Conservation (phyloP, 1,139 yeast genomes). For the Kodamaea arcana region DNA sequence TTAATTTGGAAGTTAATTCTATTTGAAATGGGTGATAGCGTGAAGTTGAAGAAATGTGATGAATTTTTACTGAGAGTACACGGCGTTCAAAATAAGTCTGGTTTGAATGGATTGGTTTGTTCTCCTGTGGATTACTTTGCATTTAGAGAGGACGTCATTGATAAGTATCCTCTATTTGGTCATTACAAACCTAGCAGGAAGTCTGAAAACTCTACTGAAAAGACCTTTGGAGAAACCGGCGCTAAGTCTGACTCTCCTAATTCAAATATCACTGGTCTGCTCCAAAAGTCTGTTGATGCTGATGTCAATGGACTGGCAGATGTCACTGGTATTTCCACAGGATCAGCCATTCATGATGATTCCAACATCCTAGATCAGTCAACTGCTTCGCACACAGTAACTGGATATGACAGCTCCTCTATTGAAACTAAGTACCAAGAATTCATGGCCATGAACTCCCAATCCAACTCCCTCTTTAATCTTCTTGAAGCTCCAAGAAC, state of each 20-base stretch:
- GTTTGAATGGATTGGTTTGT: slow-evolving; percentile 37
- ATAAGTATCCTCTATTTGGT: slow-evolving; percentile 69
- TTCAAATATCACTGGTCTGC: not conserved
- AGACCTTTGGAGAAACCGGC: too few species aligned
- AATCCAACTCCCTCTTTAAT: slow-evolving; percentile 53
- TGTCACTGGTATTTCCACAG: not conserved
- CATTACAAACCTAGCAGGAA: too few species aligned
- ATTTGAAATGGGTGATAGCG: slow-evolving; percentile 61
- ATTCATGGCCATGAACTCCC: slow-evolving; percentile 40
- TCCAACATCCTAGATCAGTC: not conserved
- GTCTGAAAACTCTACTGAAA: slow-evolving; percentile 11
- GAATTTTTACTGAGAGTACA: slow-evolving; percentile 42
- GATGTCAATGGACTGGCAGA: slow-evolving; percentile 2
- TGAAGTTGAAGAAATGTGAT: slow-evolving; percentile 44
- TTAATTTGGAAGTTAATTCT: slow-evolving; percentile 58
- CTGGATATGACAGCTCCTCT: too few species aligned
- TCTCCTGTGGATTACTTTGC: slow-evolving; percentile 80
- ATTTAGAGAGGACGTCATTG: slow-evolving; percentile 67
- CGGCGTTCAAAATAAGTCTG: slow-evolving; percentile 33
- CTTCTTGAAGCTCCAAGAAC: slow-evolving; percentile 60
- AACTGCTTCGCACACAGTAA: too few species aligned
- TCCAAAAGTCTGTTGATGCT: slow-evolving; percentile 1
- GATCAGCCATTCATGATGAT: too few species aligned
- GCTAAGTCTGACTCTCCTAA: slow-evolving; percentile 2
- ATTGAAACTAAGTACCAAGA: slow-evolving; percentile 23